These are phyloP conservation scores for Skeletonema tropicum DNA, from an alignment of 108 stramenopile genomes.

Conservation along the genomic window DNA sequence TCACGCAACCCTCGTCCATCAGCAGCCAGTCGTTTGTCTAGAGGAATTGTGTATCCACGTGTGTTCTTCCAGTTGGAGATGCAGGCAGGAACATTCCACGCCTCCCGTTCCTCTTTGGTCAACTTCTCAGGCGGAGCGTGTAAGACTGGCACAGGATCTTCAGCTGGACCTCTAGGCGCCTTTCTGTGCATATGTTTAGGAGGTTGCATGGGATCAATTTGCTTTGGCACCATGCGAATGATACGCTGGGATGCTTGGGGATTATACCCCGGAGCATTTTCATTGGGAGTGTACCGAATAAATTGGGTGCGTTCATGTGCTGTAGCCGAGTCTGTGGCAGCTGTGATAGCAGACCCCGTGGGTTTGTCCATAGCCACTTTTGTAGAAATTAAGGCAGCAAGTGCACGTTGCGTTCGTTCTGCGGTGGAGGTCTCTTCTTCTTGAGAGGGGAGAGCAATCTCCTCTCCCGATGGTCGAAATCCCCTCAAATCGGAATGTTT, in stretches of 20 bases:
- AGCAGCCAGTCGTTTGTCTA: conserved; percentile 98
- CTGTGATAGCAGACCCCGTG: conserved; percentile 73
- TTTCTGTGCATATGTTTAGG: conserved; percentile 98
- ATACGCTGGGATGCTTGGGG: conserved; percentile 91
- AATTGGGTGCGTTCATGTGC: conserved; percentile 89
- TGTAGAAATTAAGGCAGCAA: conserved; percentile 72
- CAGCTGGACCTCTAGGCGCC: conserved; percentile 93
- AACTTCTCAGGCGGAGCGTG: conserved; percentile 85
- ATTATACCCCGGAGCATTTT: conserved; percentile 97
- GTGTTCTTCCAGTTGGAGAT: conserved; percentile 99
- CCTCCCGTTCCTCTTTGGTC: conserved; percentile 87
- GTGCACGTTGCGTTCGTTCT: conserved; percentile 87
- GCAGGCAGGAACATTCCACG: conserved; percentile 98
- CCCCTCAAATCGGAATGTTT: conserved; percentile 84
- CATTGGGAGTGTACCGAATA: conserved; percentile 96
- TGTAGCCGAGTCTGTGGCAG: conserved; percentile 76
- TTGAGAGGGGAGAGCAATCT: conserved; percentile 87
- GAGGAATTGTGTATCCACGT: conserved; percentile 96
- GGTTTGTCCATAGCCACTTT: conserved; percentile 91
- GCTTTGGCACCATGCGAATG: conserved; percentile 97
- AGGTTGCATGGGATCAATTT: conserved; percentile 99
- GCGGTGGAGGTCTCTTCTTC: conserved; percentile 90
- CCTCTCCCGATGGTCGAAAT: conserved; percentile 68
- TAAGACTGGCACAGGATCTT: conserved; percentile 90
- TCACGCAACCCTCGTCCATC: conserved; percentile 97